Conservation (phyloP, 1,284 basidiomycete genomes). For the Hemileia vastatrix region DNA sequence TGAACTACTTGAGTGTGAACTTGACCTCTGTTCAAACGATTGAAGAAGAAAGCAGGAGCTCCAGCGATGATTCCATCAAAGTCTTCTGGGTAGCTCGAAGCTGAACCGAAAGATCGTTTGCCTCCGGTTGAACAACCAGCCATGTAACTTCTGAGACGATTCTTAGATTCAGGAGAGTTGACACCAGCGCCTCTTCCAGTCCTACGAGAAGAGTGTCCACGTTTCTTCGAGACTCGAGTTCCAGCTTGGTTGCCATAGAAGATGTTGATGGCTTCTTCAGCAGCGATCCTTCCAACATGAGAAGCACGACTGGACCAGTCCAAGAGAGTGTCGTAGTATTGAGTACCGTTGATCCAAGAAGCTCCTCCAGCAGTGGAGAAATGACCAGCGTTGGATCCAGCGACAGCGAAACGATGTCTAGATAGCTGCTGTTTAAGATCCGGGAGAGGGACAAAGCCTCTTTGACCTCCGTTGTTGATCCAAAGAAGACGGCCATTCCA, state of each 20-base stretch:
- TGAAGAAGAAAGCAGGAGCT: slow-evolving; percentile 37
- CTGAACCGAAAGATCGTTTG: slow-evolving; percentile 34
- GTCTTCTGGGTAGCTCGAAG: slow-evolving; percentile 33
- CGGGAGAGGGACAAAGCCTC: slow-evolving; percentile 23
- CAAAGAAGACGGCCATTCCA: slow-evolving; percentile 26
- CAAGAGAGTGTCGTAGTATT: slow-evolving; percentile 16
- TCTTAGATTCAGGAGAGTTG: neutral
- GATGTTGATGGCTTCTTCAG: slow-evolving; percentile 19
- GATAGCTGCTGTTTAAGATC: slow-evolving; percentile 20
- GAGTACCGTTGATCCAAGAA: slow-evolving; percentile 26
- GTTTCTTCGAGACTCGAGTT: slow-evolving; percentile 1
- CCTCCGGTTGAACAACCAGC: slow-evolving; percentile 40
- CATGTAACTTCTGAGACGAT: slow-evolving; percentile 7
- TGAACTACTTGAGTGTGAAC: slow-evolving; percentile 11
- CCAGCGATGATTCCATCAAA: slow-evolving; percentile 43
- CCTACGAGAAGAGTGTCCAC: neutral
- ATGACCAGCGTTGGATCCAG: slow-evolving; percentile 24
- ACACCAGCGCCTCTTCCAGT: neutral
- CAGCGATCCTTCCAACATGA: slow-evolving; percentile 20
- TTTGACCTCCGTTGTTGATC: slow-evolving; percentile 25
- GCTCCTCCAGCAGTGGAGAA: slow-evolving; percentile 6
- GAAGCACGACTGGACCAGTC: slow-evolving; percentile 17
- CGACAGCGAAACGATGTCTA: slow-evolving; percentile 24
- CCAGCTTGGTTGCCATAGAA: slow-evolving; percentile 25
- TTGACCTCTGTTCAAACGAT: slow-evolving; percentile 39